Evolutionary conservation across 345 rosid genomes (phyloP).

Genomic region (Erodium maritimum): DNA sequence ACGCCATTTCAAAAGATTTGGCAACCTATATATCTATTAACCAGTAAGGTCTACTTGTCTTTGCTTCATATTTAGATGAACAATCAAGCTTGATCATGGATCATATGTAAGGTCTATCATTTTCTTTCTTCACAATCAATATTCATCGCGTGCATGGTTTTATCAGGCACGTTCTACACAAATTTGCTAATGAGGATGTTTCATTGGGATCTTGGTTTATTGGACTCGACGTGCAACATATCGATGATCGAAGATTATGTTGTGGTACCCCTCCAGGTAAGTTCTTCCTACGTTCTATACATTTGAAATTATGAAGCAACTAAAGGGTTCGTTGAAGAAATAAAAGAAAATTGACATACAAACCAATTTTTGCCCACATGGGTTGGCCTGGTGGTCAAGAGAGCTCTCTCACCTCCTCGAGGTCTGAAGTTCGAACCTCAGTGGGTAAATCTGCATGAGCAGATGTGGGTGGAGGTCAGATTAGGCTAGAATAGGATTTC

Average conservation of each 20-base stretch:
- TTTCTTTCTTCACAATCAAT: background rate
- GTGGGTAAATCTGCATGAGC: too few relatives aligned
- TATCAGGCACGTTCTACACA: constrained; percentile 60
- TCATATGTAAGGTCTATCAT: too few relatives aligned
- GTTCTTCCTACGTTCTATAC: background rate
- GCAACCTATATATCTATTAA: constrained; percentile 72
- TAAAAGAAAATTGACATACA: background rate
- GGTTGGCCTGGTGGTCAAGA: too few relatives aligned
- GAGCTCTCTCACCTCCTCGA: too few relatives aligned
- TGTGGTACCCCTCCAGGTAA: constrained; percentile 83
- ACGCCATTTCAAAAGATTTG: constrained; percentile 81
- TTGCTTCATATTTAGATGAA: background rate
- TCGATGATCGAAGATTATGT: constrained; percentile 74
- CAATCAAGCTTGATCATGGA: background rate
- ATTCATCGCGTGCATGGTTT: background rate
- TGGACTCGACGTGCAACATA: constrained; percentile 78
- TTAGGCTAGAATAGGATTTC: too few relatives aligned
- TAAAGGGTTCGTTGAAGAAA: background rate
- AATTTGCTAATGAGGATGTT: constrained; percentile 90
- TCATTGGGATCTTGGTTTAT: constrained; percentile 76
- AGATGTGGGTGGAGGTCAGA: too few relatives aligned
- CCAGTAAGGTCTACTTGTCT: constrained; percentile 26
- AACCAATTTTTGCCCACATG: too few relatives aligned
- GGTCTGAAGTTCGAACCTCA: too few relatives aligned
- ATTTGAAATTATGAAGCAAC: background rate